Base-by-base conservation (phyloP, 2,329 filamentous ascomycete genomes). In the Dactylellina haptotyla region DNA sequence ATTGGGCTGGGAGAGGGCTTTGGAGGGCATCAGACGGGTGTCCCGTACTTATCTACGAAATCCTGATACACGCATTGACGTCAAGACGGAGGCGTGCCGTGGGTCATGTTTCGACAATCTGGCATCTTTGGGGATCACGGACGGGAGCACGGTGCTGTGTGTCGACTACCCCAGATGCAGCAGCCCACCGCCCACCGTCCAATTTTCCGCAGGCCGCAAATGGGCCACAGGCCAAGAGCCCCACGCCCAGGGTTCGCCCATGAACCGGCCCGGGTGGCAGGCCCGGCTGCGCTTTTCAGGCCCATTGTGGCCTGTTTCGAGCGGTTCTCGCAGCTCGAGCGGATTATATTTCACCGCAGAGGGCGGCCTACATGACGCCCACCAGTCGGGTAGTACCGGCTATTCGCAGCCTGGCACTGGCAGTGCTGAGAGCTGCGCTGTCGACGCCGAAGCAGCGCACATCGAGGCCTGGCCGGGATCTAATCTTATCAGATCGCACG, bases 81-180 rank as follows among this genome's bases (percentile, higher is more conserved):
- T 61, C 67, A 61, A 30, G 32, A 37, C 9, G 18, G 16, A 30
- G 26, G 39, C 50, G 14, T 32, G 20, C 32, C 46, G 46, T 54
- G 37, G 58, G 51, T 59, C 59, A 59, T 64, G 67, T 72, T 72
- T 72, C 67, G 67, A 72, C 67, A 72, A 72, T 72, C 67, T 72
- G 67, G 67, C 67, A 72, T 65, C 67, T 72, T 72, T 59, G 45
- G 39, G 53, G 43, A 61, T 59, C 46, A 45, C 66, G 20, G 58
- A 57, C 30, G 16, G 53, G 45, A 16, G 50, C 20, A 46, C 26
- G 50, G 46, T 51, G 46, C 56, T 37, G 51, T 64, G n/a, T n/a
- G n/a, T n/a, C n/a, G n/a, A n/a, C 57, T 70, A 62, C 65, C 65
- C 65, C 65, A 70, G 65, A 70, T 57, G 41, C 41, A 16, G 62